Evolutionary conservation across 2,329 filamentous ascomycete species (phyloP).

Genomic region (Colletotrichum sp.): DNA sequence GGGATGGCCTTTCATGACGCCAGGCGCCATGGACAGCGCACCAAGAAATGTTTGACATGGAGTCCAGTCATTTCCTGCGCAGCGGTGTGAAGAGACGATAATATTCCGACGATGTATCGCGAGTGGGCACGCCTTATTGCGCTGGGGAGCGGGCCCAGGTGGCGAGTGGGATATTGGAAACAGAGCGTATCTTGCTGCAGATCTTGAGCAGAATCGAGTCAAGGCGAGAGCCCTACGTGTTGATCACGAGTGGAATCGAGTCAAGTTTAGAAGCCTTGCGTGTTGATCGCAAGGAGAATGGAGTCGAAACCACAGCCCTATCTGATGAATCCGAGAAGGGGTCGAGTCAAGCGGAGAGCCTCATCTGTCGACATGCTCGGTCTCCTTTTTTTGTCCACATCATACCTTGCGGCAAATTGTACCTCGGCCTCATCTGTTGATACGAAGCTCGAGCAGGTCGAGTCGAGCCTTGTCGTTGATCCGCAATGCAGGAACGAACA

Average conservation of each 20-base stretch:
- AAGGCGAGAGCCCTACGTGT: not conserved
- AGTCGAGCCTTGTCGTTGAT: not conserved
- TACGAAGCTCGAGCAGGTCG: not conserved
- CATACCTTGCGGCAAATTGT: not conserved
- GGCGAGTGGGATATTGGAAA: not conserved
- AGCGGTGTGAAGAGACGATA: slow-evolving; percentile 14
- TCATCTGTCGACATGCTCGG: not conserved
- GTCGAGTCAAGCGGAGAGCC: not conserved
- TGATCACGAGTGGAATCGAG: not conserved
- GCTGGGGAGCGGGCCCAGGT: not conserved
- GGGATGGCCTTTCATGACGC: not conserved
- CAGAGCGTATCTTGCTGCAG: not conserved
- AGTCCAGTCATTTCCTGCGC: not conserved
- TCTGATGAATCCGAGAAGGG: not conserved
- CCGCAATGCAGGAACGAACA: not conserved
- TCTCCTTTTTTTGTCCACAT: not conserved
- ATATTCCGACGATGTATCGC: slow-evolving; percentile 7
- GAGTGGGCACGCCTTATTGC: slow-evolving; percentile 1
- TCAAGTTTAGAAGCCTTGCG: not conserved
- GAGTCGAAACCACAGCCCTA: not conserved
- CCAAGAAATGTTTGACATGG: slow-evolving; percentile 3
- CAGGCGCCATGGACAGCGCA: not conserved
- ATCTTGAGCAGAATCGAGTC: not conserved
- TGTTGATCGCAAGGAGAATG: not conserved
- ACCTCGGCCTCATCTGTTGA: not conserved